phyloP scores from a whole-genome alignment of 805 yeast genomes.

The Wickerhamiella hasegawae region DNA sequence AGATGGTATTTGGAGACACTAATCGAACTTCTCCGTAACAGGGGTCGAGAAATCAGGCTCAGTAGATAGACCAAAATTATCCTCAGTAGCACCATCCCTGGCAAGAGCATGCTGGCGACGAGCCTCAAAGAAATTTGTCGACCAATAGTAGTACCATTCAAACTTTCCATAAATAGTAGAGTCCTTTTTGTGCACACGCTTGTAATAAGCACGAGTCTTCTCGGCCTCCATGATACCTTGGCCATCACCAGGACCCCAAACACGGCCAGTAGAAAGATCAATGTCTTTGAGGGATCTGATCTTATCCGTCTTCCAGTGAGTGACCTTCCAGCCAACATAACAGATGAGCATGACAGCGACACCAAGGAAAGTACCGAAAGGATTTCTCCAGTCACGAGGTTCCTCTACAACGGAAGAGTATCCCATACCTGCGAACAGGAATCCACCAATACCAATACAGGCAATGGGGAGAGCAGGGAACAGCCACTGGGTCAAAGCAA shows the following conservation, averaged over 20 bases:
- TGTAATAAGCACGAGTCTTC: slow-evolving; percentile 6
- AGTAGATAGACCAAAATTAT: no score
- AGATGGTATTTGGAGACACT: neutral
- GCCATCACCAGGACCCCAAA: slow-evolving; percentile 19
- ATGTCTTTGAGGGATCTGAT: slow-evolving; percentile 8
- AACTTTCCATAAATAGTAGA: neutral
- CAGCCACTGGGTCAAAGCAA: slow-evolving; percentile 37
- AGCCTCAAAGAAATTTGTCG: slow-evolving; percentile 1
- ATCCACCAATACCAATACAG: slow-evolving; percentile 39
- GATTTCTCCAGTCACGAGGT: slow-evolving; percentile 21
- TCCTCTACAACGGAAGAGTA: slow-evolving; percentile 10
- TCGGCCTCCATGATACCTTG: slow-evolving; percentile 11
- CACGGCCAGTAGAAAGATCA: slow-evolving; percentile 13
- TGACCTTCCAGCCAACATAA: slow-evolving; percentile 25
- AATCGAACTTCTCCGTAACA: no score
- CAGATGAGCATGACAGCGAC: slow-evolving; percentile 26
- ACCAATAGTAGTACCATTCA: slow-evolving; percentile 2
- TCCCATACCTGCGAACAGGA: slow-evolving; percentile 33
- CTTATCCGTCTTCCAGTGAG: slow-evolving; percentile 18
- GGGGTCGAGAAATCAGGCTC: no score
- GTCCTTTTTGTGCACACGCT: slow-evolving; percentile 1
- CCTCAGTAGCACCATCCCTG: neutral
- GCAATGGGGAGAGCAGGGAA: slow-evolving; percentile 34
- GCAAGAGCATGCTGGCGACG: slow-evolving; percentile 1
- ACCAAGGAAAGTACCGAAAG: slow-evolving; percentile 34